Evolutionary conservation across 768 basidiomycete species (phyloP).

Genomic region (Tulasnella sp.): DNA sequence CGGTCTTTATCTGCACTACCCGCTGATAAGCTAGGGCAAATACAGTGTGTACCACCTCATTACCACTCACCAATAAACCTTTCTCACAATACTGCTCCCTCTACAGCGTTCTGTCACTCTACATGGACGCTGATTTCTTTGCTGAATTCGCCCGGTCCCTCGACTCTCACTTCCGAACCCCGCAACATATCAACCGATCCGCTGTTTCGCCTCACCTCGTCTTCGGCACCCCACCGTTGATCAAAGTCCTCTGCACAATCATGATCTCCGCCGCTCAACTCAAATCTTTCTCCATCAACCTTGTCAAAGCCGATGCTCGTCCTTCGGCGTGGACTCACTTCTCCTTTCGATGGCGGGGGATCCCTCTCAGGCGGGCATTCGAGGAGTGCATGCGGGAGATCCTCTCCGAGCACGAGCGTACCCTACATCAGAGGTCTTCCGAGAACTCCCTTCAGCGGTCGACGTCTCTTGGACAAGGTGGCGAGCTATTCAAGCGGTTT

Average conservation of each 20-base stretch:
- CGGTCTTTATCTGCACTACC: not conserved
- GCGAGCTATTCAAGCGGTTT: not conserved
- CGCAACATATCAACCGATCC: not conserved
- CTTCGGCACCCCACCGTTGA: not conserved
- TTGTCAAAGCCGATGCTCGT: conserved; percentile 6
- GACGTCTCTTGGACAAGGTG: not conserved
- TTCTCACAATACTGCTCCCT: not conserved
- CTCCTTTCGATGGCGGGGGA: not conserved
- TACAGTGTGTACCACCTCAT: not conserved
- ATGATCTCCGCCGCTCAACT: not conserved
- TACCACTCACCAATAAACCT: not conserved
- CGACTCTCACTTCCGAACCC: conserved; percentile 8
- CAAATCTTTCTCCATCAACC: conserved; percentile 7
- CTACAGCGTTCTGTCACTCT: conserved; percentile 4
- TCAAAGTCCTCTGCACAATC: conserved; percentile 7
- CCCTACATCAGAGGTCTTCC: not conserved
- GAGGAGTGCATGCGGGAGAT: conserved; percentile 3
- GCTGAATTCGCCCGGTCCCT: conserved; percentile 4
- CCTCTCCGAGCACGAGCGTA: not conserved
- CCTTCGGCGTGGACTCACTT: conserved; percentile 11
- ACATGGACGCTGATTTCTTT: conserved; percentile 13
- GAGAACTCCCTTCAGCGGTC: not conserved
- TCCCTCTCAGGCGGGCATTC: not conserved
- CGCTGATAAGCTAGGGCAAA: not conserved
- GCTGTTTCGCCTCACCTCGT: not conserved